Evolutionary conservation across 768 basidiomycete genomes (phyloP), one percentile per base, ranked within the genome.

Genomic region (Podaxis rugospora): DNA sequence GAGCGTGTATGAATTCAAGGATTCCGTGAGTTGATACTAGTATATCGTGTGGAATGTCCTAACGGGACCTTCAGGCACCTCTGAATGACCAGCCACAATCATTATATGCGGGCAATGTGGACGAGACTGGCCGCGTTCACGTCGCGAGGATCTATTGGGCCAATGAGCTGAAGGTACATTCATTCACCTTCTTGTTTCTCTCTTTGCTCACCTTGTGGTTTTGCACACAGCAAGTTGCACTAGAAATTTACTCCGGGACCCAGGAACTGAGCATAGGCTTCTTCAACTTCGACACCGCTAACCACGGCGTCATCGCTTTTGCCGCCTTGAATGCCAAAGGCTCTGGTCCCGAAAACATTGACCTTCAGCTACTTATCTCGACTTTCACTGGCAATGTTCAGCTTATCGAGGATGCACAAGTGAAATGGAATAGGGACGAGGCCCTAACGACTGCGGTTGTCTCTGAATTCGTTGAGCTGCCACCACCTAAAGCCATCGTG

Each of bases 381-480:
- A 95, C 27, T 89, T 94, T 65, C 73, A 89, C 7, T 92, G 92
- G 90, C 75, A 84, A 63, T 23, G 27, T 66, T 14, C 65, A 66
- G 32, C 27, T 54, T 18, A 55, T 56, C 49, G 55, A 60, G 51
- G 79, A 82, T 23, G 76, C 83, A 28, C 68, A 76, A 37, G 74
- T 84, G 28, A 77, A 81, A 28, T 96, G 93, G 93, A 83, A 81
- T 0, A 80, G 94, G 51, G 94, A 96, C 68, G 95, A 98, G 69
- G 80, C 84, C 1, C 77, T 96, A 9, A 76, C 91, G 0, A 77
- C 83, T 1, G 79, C 92, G 52, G 73, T 79, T 23, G 80, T 81
- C 0, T 86, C 87, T 1, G 83, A 86, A 55, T 85, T 94, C 59
- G 82, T 94, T 21, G 91, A 93, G 65, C 80, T 96, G 14, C 92